Percentiles rank a stretch among this genome's conserved stretches.
Conservation (phyloP, 139 green algal genomes). For the Volvox africanus region DNA sequence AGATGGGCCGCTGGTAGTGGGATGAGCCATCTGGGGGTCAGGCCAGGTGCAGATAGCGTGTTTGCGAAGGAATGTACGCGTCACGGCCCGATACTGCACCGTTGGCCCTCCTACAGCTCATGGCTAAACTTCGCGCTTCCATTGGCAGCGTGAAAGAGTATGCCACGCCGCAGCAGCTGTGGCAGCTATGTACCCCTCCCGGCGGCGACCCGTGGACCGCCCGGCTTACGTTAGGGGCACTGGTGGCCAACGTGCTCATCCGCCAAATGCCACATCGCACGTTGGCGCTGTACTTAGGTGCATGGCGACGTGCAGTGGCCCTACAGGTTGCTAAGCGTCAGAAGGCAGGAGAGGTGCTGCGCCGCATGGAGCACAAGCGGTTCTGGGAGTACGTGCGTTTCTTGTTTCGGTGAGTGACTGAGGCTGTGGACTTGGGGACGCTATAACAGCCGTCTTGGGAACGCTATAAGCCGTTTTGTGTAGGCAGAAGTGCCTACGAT, state of each 20-base stretch:
- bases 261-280: conserved; percentile 46
- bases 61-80: no score
- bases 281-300: conserved; percentile 41
- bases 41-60: no score
- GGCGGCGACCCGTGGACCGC: conserved; percentile 56
- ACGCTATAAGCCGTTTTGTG: no score
- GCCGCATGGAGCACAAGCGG: conserved; percentile 30
- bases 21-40: no score
- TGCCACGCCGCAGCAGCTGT: conserved; percentile 55
- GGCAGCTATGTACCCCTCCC: conserved; percentile 53
- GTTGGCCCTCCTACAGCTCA: conserved; percentile 2
- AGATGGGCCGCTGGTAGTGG: no score
- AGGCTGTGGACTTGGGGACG: no score
- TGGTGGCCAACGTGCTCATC: conserved; percentile 58
- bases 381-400: conserved; percentile 41
- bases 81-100: no score
- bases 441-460: no score
- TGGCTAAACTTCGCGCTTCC: conserved; percentile 46
- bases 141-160: conserved; percentile 59
- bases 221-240: conserved; percentile 49
- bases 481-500: no score
- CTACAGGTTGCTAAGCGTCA: not conserved
- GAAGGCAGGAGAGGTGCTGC: conserved; percentile 43
- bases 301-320: conserved; percentile 31
- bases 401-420: conserved; percentile 51